phyloP scores from a whole-genome alignment of 2,329 filamentous ascomycete species.

The Paecilomyces variotii region DNA sequence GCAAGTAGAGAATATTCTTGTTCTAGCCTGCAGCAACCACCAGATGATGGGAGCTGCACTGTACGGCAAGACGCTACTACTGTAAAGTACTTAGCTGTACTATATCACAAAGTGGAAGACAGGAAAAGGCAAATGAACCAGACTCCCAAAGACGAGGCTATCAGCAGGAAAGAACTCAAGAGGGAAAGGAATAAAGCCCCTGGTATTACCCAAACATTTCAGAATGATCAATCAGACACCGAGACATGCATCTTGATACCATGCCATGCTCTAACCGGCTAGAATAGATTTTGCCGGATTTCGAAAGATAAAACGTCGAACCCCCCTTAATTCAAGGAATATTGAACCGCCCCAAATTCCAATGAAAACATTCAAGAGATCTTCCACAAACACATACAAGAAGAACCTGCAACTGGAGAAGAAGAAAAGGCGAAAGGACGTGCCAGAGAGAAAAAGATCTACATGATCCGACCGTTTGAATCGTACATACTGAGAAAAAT shows the following conservation, averaged over 20 bases:
- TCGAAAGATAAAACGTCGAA: background rate
- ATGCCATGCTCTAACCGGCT: background rate
- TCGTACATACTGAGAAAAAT: slow-evolving; percentile 1
- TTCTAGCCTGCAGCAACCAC: background rate
- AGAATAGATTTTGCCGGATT: background rate
- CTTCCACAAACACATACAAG: background rate
- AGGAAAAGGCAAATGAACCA: slow-evolving; percentile 1
- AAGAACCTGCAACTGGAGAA: background rate
- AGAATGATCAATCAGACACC: background rate
- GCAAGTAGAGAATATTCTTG: background rate
- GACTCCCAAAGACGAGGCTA: background rate
- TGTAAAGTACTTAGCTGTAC: background rate
- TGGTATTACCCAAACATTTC: background rate
- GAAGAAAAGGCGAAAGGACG: background rate
- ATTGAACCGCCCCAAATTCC: background rate
- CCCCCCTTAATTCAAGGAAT: background rate
- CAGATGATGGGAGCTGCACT: background rate
- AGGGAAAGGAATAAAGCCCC: background rate
- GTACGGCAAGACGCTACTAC: background rate
- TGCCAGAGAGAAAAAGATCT: background rate
- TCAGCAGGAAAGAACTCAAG: background rate
- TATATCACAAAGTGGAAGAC: background rate
- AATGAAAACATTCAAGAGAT: background rate
- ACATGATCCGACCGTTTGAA: background rate
- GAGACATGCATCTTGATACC: background rate